A percentile compares a stretch with the other conserved stretches of the same genome.
Conservation (phyloP, 2,329 filamentous ascomycete genomes). For the Hypoxylon sp. region DNA sequence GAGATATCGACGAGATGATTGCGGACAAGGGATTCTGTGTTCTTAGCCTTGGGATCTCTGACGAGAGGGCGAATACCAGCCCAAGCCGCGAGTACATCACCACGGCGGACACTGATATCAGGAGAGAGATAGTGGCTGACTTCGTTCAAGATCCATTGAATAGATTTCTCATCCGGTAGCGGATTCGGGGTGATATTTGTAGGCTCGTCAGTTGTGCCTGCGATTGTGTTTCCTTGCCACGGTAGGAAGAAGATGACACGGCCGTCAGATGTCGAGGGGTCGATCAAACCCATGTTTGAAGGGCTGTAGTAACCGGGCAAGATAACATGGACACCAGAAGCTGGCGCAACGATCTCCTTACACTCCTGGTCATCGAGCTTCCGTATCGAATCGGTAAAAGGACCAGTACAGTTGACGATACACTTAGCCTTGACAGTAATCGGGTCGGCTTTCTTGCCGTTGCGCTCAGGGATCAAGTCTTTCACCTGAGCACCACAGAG, state of each 20-base stretch:
- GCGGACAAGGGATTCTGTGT: slow-evolving; percentile 88
- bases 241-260: slow-evolving; percentile 94
- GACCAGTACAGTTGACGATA: slow-evolving; percentile 90
- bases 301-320: slow-evolving; percentile 90
- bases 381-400: slow-evolving; percentile 87
- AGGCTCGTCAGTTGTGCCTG: slow-evolving; percentile 87
- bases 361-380: slow-evolving; percentile 83
- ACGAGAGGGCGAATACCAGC: slow-evolving; percentile 89
- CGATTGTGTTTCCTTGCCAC: slow-evolving; percentile 94
- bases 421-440: slow-evolving; percentile 84
- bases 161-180: slow-evolving; percentile 84
- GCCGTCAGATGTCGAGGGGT: slow-evolving; percentile 88
- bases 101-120: slow-evolving; percentile 86
- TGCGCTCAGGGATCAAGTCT: slow-evolving; percentile 76
- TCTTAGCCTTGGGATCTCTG: slow-evolving; percentile 86
- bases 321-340: slow-evolving; percentile 88
- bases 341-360: slow-evolving; percentile 86
- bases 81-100: slow-evolving; percentile 92
- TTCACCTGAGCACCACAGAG: slow-evolving; percentile 81
- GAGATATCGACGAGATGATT: slow-evolving; percentile 88
- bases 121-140: slow-evolving; percentile 86
- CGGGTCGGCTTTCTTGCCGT: slow-evolving; percentile 73
- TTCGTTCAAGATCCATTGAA: slow-evolving; percentile 89
- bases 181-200: slow-evolving; percentile 81
- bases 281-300: slow-evolving; percentile 88